These are phyloP conservation scores for Lentinula aciculospora DNA, from an alignment of 768 basidiomycete genomes.

Conservation along the genomic window DNA sequence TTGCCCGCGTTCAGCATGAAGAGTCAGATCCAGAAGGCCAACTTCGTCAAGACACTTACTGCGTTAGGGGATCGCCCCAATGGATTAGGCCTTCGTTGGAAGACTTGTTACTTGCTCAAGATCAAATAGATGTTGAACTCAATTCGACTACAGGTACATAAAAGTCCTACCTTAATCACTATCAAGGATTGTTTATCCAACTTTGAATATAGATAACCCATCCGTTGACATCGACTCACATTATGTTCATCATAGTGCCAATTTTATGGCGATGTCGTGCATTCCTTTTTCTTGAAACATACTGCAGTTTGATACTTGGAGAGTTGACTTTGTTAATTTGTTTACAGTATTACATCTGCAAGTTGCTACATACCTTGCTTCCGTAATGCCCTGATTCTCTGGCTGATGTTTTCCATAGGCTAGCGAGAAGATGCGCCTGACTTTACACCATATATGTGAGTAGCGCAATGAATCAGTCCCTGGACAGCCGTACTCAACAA, in stretches of 20 bases:
- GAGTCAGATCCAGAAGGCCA: conserved; percentile 13
- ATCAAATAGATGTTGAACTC: conserved; percentile 42
- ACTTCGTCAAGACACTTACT: conserved; percentile 52
- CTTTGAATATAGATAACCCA: conserved; percentile 42
- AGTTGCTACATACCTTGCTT: not conserved
- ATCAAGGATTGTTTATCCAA: conserved; percentile 10
- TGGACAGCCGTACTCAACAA: conserved; percentile 8
- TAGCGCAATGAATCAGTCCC: conserved; percentile 16
- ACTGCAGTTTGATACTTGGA: not conserved
- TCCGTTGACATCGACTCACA: conserved; percentile 67
- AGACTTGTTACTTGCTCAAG: conserved; percentile 39
- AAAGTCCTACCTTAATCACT: not conserved
- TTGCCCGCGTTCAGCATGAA: conserved; percentile 15
- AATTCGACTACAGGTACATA: conserved; percentile 48
- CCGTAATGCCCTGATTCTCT: not conserved
- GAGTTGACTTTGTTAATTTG: not conserved
- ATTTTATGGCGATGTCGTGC: conserved; percentile 63
- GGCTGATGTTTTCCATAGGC: conserved; percentile 41
- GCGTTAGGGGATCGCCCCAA: conserved; percentile 42
- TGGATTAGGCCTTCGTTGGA: conserved; percentile 58
- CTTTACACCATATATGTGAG: conserved; percentile 33
- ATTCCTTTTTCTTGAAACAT: conserved; percentile 13
- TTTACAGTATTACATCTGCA: not conserved
- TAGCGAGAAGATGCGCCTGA: conserved; percentile 20
- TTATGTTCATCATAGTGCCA: conserved; percentile 60